Evolutionary conservation across 2,329 filamentous ascomycete species (phyloP), one percentile per base, ranked within the genome.

Genomic region (Pseudogymnoascus sp.): DNA sequence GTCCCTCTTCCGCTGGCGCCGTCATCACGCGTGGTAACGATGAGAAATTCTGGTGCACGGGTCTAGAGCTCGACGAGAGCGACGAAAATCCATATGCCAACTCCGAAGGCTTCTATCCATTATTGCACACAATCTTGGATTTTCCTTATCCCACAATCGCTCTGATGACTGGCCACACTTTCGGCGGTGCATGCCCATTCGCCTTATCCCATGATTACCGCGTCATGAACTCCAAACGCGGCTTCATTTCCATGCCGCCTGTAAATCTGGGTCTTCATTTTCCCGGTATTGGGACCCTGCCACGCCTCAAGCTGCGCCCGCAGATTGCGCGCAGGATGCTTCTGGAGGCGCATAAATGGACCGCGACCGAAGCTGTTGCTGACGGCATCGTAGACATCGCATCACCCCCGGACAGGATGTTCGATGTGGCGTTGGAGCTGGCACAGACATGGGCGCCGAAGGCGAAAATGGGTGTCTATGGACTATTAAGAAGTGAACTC

Each of bases 261-360:
- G 79, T 83, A 0, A 76, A 83, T 61, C 74, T 83, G 1, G 81
- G 81, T 4, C 71, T 83, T 29, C 79, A 82, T 65, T 83, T 83
- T 63, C 78, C 79, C 12, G 81, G 81, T 8, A 82, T 83, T 58
- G 81, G 80, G 3, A 72, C 75, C 2, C 72, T 83, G 5, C 79
- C 79, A 1, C 74, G 80, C 1, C 72, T 82, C 6, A 83, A 83
- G 67, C 74, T 83, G 2, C 74, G 70, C 0, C 79, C 80, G 8
- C 74, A 77, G 52, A 70, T 82, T n/a, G 80, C 80, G 12, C 71
- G 80, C 4, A 82, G 81, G 67, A 82, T 83, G 80, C 69, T 83
- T 31, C 73, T 83, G 3, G 80, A 83, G 67, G 81, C 80, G 15
- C 78, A 83, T 62, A 74, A 71, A 39, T 84, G 79, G 80, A 84